A percentile compares a stretch with the other conserved stretches of the same genome.
Evolutionary conservation across 345 rosid genomes (phyloP).

Genomic region (Hibiscus tridactylites): DNA sequence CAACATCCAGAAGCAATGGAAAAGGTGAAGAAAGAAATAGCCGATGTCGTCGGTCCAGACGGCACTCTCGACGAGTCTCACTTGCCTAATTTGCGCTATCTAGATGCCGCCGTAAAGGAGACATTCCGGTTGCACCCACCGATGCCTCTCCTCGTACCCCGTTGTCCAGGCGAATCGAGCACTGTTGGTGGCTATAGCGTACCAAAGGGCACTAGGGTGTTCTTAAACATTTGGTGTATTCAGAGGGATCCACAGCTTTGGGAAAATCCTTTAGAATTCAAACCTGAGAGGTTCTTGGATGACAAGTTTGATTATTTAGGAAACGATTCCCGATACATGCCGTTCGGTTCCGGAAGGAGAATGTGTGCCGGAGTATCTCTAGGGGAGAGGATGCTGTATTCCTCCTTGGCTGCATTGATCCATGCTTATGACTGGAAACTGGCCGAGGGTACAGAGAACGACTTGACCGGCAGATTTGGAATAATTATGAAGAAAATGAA

Average conservation of each 20-base stretch:
- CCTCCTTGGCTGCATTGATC: not conserved
- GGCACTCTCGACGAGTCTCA: conserved; percentile 4
- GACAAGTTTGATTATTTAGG: conserved; percentile 44
- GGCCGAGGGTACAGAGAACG: not conserved
- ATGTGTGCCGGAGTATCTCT: not conserved
- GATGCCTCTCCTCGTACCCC: not conserved
- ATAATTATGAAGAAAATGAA: not conserved
- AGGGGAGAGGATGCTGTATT: not conserved
- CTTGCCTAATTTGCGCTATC: not conserved
- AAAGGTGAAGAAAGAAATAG: conserved; percentile 7
- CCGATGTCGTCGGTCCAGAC: not conserved
- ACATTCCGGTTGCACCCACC: conserved; percentile 5
- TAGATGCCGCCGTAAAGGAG: not conserved
- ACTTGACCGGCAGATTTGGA: not conserved
- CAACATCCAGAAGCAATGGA: not conserved
- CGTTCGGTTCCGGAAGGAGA: conserved; percentile 6
- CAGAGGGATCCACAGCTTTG: conserved; percentile 18
- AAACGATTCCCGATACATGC: conserved; percentile 25
- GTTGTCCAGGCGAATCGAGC: not conserved
- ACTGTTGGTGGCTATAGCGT: conserved; percentile 1
- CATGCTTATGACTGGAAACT: not conserved
- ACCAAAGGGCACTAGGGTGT: not conserved
- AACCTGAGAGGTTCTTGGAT: conserved; percentile 45
- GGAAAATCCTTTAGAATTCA: conserved; percentile 42
- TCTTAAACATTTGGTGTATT: not conserved